Evolutionary conservation across 2,329 filamentous ascomycete species (phyloP).

Genomic region (Aspergillus viridinutans): DNA sequence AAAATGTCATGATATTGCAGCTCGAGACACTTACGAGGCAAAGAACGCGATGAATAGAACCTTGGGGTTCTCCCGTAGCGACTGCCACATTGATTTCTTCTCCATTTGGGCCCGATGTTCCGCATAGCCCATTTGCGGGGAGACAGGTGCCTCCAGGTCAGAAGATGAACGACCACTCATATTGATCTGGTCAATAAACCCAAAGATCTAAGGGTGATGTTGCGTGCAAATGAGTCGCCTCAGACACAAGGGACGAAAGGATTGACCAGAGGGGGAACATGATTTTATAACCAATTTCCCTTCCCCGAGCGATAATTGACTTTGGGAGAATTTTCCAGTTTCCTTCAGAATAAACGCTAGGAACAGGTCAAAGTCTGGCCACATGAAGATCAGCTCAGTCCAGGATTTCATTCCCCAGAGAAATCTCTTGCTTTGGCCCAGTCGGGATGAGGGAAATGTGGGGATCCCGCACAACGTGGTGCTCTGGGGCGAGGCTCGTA

Average conservation of each 20-base stretch:
- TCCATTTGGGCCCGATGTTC: conserved; percentile 10
- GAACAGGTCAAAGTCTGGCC: neutral
- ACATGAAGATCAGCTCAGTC: neutral
- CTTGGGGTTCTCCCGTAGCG: conserved; percentile 39
- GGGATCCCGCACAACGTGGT: too few relatives aligned
- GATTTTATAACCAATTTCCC: neutral
- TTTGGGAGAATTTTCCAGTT: neutral
- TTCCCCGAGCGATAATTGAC: neutral
- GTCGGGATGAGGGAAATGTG: neutral
- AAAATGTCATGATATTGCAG: too few relatives aligned
- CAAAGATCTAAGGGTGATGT: neutral
- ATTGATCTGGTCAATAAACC: neutral
- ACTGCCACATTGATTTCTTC: conserved; percentile 25
- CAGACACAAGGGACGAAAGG: neutral
- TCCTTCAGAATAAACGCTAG: neutral
- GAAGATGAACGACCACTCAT: neutral
- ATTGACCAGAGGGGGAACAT: neutral
- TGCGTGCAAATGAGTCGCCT: neutral
- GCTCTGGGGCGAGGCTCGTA: neutral
- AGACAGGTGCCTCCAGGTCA: neutral
- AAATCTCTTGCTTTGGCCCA: neutral
- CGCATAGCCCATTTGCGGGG: conserved; percentile 8
- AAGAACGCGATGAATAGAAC: conserved; percentile 52
- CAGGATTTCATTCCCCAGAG: neutral
- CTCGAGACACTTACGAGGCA: conserved; percentile 30